phyloP scores from a whole-genome alignment of 805 yeast species.

The Wickerhamiella galacta region DNA sequence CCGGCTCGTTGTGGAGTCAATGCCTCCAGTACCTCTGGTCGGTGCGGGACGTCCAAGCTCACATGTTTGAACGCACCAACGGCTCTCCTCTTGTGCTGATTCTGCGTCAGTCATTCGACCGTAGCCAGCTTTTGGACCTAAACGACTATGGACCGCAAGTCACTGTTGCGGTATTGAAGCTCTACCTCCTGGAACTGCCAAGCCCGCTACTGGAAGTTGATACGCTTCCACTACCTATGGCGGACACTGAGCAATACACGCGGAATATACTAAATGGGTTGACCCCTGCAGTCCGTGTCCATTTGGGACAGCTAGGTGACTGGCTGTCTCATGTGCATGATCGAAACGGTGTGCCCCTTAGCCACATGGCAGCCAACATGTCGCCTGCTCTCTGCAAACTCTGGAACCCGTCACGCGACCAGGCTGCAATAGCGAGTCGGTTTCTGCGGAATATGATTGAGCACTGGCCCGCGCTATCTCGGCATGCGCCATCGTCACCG shows the following conservation, averaged over 20 bases:
- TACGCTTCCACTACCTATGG: slow-evolving; percentile 35
- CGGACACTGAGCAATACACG: slow-evolving; percentile 33
- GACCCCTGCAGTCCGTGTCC: slow-evolving; percentile 1
- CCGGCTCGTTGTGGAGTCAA: slow-evolving; percentile 17
- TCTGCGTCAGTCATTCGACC: slow-evolving; percentile 19
- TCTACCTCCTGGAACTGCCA: slow-evolving; percentile 36
- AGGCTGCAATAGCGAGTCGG: slow-evolving; percentile 34
- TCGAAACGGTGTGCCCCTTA: slow-evolving; percentile 2
- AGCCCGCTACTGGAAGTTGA: slow-evolving; percentile 36
- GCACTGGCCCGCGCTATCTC: slow-evolving; percentile 28
- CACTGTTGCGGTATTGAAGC: slow-evolving; percentile 29
- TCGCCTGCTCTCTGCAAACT: slow-evolving; percentile 43
- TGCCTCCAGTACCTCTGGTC: slow-evolving; percentile 12
- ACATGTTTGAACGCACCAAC: slow-evolving; percentile 7
- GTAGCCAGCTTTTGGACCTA: slow-evolving; percentile 38
- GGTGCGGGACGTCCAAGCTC: slow-evolving; percentile 1
- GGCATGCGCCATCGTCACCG: neutral
- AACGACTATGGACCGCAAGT: slow-evolving; percentile 41
- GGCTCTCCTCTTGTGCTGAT: slow-evolving; percentile 10
- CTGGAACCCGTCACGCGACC: slow-evolving; percentile 30
- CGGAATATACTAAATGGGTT: slow-evolving; percentile 20
- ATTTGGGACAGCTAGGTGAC: neutral
- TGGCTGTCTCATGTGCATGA: slow-evolving; percentile 4
- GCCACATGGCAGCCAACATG: slow-evolving; percentile 28
- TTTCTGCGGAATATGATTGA: slow-evolving; percentile 37